A percentile compares a stretch with the other conserved stretches of the same genome.
Conservation (phyloP, 2,329 filamentous ascomycete genomes). For the Fusarium coicis region DNA sequence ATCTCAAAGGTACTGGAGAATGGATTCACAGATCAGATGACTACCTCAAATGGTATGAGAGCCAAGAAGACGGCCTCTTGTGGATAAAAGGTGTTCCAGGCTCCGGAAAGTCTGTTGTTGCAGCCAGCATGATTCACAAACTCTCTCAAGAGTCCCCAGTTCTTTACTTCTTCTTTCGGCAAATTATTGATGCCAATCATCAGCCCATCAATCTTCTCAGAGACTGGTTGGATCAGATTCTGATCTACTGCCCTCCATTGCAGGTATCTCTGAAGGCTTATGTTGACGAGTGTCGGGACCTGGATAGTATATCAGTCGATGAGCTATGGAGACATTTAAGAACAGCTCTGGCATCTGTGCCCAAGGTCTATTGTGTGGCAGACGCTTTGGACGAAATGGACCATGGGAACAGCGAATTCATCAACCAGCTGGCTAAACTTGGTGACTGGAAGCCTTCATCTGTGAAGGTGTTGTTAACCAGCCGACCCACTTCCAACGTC, state of each 20-base stretch:
- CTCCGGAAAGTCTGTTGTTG: conserved; percentile 53
- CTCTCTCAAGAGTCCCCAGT: conserved; percentile 41
- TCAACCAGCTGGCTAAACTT: conserved; percentile 48
- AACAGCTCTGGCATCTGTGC: conserved; percentile 37
- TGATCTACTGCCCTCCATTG: conserved; percentile 46
- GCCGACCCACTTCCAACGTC: conserved; percentile 50
- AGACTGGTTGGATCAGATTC: conserved; percentile 52
- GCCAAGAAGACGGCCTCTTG: conserved; percentile 23
- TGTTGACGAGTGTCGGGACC: neutral
- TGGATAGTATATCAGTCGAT: conserved; percentile 20
- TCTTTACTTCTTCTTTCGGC: conserved; percentile 54
- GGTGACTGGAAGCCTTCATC: conserved; percentile 45
- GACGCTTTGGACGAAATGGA: conserved; percentile 63
- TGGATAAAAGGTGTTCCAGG: conserved; percentile 51
- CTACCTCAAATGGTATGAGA: conserved; percentile 24
- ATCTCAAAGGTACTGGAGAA: conserved; percentile 21
- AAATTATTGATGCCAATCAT: conserved; percentile 53
- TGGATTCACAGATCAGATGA: conserved; percentile 15
- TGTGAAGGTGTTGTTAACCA: conserved; percentile 58
- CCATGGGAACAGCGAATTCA: conserved; percentile 46
- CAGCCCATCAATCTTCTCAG: conserved; percentile 45
- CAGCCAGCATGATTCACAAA: conserved; percentile 42
- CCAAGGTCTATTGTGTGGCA: conserved; percentile 51
- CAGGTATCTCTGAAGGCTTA: conserved; percentile 40
- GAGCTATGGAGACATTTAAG: conserved; percentile 48